Evolutionary conservation across 768 basidiomycete genomes (phyloP), one percentile per base, ranked within the genome.

Genomic region (Leccinum ochraceum): DNA sequence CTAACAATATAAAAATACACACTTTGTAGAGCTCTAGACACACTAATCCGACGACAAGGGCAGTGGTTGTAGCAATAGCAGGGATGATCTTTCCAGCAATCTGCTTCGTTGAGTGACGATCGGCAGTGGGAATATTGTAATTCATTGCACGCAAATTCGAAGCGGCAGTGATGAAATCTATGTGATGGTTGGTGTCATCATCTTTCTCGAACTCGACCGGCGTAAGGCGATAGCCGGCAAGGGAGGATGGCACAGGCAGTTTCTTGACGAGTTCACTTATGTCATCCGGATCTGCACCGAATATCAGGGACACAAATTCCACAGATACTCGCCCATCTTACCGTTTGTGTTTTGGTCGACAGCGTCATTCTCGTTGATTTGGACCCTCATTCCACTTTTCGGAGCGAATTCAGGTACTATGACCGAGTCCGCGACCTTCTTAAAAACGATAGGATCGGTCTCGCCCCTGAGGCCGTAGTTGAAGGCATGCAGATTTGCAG

Each of bases 121-220:
- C 93, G 14, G 95, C 94, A 20, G 83, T 78, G 53, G 83, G 82
- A 69, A 99, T 98, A 60, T 79, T 88, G 77, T 99, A 99, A 78
- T 98, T 98, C 78, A 86, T 83, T 6, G 97, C 97, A 37, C 97
- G 92, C 57, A 98, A 82, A 79, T 99, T 98, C 54, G 94, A 97
- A 7, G 96, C 92, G 8, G 97, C 92, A 37, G 95, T 98, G 76
- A 99, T 96, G 77, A 98, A 98, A 77, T 96, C 97, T 71, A 99
- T 98, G 76, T 99, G 97, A 77, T 92, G 86, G 77, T 99, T 99
- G 54, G 90, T 85, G 71, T 99, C 97, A 68, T 98, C 96, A 70
- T 99, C 97, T 78, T 99, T 99, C 81, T 99, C 97, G 66, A 99
- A 99, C 69, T 97, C 95, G 54, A 95, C 96, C 3, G 96, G 93